Evolutionary conservation across 768 basidiomycete genomes (phyloP).

Genomic region (Suillus paluster): DNA sequence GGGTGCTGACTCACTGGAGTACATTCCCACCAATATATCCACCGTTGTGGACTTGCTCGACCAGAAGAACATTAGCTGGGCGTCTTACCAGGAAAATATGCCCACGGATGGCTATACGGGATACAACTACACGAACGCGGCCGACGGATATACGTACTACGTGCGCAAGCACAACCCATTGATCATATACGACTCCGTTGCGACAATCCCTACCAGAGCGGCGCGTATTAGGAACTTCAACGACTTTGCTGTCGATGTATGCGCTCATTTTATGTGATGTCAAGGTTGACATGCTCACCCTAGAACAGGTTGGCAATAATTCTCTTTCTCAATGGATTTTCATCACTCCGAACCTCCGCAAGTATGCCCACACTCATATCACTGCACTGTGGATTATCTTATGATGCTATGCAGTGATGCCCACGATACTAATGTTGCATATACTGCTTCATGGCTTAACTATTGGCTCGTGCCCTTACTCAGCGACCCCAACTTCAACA

Average conservation of each 20-base stretch:
- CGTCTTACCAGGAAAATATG: constrained; percentile 63
- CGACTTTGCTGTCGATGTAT: constrained; percentile 59
- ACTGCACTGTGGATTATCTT: neutral
- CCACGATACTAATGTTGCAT: constrained; percentile 61
- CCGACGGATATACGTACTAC: constrained; percentile 51
- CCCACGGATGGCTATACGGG: constrained; percentile 52
- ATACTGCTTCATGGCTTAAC: constrained; percentile 47
- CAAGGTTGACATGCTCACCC: neutral
- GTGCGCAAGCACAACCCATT: constrained; percentile 61
- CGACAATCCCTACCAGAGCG: constrained; percentile 44
- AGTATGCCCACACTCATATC: constrained; percentile 20
- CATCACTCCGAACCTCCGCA: constrained; percentile 60
- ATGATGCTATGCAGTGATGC: constrained; percentile 47
- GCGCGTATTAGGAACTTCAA: constrained; percentile 61
- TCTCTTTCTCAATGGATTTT: constrained; percentile 63
- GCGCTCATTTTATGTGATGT: constrained; percentile 3
- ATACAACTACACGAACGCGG: constrained; percentile 36
- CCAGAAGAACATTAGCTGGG: constrained; percentile 60
- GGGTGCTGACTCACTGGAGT: constrained; percentile 39
- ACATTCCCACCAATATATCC: constrained; percentile 51
- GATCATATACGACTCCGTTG: constrained; percentile 55
- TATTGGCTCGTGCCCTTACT: constrained; percentile 60
- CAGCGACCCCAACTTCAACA: constrained; percentile 55
- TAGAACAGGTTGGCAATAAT: constrained; percentile 36
- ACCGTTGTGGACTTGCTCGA: constrained; percentile 66